Conservation (phyloP, 1,284 basidiomycete species). For the Malassezia cuniculi region DNA sequence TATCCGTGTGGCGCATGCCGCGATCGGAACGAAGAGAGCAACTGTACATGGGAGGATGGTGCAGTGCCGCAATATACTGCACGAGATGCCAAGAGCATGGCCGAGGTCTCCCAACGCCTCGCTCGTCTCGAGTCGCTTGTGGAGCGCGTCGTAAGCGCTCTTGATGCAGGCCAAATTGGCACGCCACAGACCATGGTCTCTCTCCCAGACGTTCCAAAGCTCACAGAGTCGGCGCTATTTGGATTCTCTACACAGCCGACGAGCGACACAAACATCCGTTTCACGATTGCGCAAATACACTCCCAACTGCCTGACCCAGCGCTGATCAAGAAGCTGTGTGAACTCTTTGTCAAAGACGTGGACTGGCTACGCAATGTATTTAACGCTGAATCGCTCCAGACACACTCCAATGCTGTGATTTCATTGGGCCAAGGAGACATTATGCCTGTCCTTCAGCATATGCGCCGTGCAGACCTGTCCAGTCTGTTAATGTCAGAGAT, state of each 20-base stretch:
- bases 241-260: conserved; percentile 18
- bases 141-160: conserved; percentile 18
- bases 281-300: conserved; percentile 19
- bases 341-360: conserved; percentile 22
- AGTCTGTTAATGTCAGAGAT: conserved; percentile 12
- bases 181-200: conserved; percentile 4
- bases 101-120: conserved; percentile 20
- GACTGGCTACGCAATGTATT: conserved; percentile 22
- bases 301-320: conserved; percentile 16
- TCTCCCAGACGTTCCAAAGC: conserved; percentile 4
- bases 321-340: conserved; percentile 14
- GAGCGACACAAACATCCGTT: conserved; percentile 16
- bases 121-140: conserved; percentile 25
- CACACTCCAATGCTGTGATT: too few relatives aligned
- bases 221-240: conserved; percentile 15
- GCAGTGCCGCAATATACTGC: conserved; percentile 25
- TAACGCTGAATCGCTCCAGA: conserved; percentile 15
- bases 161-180: conserved; percentile 16
- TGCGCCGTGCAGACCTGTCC: conserved; percentile 13
- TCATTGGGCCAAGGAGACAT: too few relatives aligned
- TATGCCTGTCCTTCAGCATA: too few relatives aligned
- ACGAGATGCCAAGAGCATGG: conserved; percentile 18
- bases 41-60: conserved; percentile 36
- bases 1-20: conserved; percentile 40
- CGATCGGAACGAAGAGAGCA: conserved; percentile 35